Evolutionary conservation across 2,329 filamentous ascomycete species (phyloP).

Genomic region (Penicillium sp.): DNA sequence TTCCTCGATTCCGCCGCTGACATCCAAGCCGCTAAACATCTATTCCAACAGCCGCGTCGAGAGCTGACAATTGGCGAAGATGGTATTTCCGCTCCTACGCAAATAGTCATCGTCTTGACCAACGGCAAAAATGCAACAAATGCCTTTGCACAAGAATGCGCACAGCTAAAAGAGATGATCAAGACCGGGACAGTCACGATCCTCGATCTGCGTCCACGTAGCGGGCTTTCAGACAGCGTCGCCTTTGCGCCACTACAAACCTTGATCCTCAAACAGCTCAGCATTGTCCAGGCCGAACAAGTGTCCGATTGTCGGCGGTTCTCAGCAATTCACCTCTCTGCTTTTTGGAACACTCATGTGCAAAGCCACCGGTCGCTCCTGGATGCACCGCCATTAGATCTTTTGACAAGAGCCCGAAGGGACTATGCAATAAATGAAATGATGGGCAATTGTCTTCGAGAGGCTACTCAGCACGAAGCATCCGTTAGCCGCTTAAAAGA

Average conservation of each 20-base stretch:
- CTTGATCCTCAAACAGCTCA: slow-evolving; percentile 6
- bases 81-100: too few species aligned
- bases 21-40: too few species aligned
- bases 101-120: too few species aligned
- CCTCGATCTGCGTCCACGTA: neutral
- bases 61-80: too few species aligned
- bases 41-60: slow-evolving; percentile 5
- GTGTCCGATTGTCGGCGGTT: slow-evolving; percentile 4
- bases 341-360: slow-evolving; percentile 7
- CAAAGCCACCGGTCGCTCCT: too few species aligned
- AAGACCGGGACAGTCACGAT: neutral
- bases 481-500: too few species aligned
- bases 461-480: too few species aligned
- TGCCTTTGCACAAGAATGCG: neutral
- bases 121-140: too few species aligned
- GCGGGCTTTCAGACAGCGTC: slow-evolving; percentile 12
- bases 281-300: neutral
- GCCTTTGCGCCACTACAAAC: slow-evolving; percentile 17
- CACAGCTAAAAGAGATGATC: neutral
- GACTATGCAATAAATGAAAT: too few species aligned
- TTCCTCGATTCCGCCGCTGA: slow-evolving; percentile 9
- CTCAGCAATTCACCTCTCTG: slow-evolving; percentile 15
- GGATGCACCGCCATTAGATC: too few species aligned
- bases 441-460: too few species aligned
- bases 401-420: too few species aligned